These are phyloP conservation scores for Penicillium sp. DNA, from an alignment of 2,329 filamentous ascomycete species.

Conservation along the genomic window DNA sequence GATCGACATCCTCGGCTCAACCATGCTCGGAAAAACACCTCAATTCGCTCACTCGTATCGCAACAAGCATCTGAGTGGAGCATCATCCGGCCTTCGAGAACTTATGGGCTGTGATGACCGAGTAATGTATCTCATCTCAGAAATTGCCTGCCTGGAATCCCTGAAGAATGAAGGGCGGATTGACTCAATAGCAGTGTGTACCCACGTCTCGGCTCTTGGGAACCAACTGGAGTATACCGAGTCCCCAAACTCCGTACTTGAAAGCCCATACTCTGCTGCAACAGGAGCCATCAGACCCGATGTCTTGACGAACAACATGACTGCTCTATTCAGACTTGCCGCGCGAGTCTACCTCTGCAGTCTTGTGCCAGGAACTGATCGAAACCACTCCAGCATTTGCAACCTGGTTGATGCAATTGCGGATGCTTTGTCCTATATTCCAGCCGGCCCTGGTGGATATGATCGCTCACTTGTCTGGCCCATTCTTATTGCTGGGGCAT, in stretches of 20 bases:
- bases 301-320: conserved; percentile 85
- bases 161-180: conserved; percentile 77
- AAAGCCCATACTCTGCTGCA: conserved; percentile 54
- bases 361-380: conserved; percentile 84
- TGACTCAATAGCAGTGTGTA: conserved; percentile 82
- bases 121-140: conserved; percentile 97
- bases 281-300: conserved; percentile 78
- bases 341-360: conserved; percentile 97
- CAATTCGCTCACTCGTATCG: conserved; percentile 94
- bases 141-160: conserved; percentile 93
- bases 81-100: conserved; percentile 75
- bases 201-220: conserved; percentile 84
- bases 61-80: conserved; percentile 74
- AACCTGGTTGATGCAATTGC: conserved; percentile 78
- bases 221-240: conserved; percentile 85
- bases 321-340: conserved; percentile 84
- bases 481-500: conserved; percentile 80
- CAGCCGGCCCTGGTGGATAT: conserved; percentile 76
- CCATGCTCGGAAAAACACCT: conserved; percentile 84
- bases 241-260: conserved; percentile 61
- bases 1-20: conserved; percentile 96
- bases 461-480: conserved; percentile 94
- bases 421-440: conserved; percentile 76
- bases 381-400: conserved; percentile 70
- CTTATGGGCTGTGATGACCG: conserved; percentile 97